Evolutionary conservation across 1,284 basidiomycete genomes (phyloP), one percentile per base, ranked within the genome.

Genomic region (Pseudozyma flocculosa): DNA sequence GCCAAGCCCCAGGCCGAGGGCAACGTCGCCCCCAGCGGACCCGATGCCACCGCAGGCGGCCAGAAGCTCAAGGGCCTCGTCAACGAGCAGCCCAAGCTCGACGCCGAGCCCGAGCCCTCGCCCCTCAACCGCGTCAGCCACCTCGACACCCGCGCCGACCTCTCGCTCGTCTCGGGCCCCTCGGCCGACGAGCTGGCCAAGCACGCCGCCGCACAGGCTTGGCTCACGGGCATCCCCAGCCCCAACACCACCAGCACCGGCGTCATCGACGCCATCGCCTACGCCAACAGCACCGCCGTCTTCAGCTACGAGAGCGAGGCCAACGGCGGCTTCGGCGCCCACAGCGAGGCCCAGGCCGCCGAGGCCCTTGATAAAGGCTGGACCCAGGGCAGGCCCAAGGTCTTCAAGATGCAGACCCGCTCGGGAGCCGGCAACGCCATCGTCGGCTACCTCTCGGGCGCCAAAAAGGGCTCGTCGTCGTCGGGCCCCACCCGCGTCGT

Each of bases 341-440:
- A 51, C 61, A 60, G 66, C 47, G 75, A 78, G 56, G 45, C 60
- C 43, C 56, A 71, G 50, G 70, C 70, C 17, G 26, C 50, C 26
- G 49, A 54, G 3, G 68, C 68, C 22, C 43, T 47, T 17, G 30
- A 43, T 30, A 48, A 64, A 43, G 64, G 65, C 29, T 62, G 55
- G 61, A 59, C 54, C 49, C 49, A 54, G 18, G 63, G 66, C 21
- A 59, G 63, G 10, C 61, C 73, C 43, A 55, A 62, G 44, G 75
- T 78, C 47, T 70, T 70, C 52, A 52, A 64, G 52, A 72, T 78
- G 72, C 75, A 78, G 68, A 73, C 74, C 38, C 71, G 75, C 26
- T 50, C 92, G 3, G 95, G 94, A 37, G 98, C 75, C 21, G 74
- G 65, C 39, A 66, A 50, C 45, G 72, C 75, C 48, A 69, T 78